Evolutionary conservation across 352 stramenopile species (phyloP).

Genomic region (Thraustotheca clavata): DNA sequence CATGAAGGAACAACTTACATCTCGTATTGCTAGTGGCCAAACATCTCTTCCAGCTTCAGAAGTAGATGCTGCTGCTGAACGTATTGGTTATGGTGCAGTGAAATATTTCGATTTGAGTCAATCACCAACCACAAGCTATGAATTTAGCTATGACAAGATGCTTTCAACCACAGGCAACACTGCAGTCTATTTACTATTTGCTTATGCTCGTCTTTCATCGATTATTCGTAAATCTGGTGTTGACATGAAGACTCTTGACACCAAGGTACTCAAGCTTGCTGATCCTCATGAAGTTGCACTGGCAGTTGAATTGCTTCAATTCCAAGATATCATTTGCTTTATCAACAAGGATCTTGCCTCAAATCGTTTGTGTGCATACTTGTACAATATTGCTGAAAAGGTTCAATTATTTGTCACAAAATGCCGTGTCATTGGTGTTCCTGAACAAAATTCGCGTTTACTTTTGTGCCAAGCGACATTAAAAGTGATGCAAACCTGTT

Average conservation of each 20-base stretch:
- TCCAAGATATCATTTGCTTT: constrained; percentile 92
- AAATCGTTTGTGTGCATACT: constrained; percentile 97
- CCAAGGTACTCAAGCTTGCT: constrained; percentile 51
- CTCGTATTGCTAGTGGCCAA: constrained; percentile 89
- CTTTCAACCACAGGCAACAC: constrained; percentile 99
- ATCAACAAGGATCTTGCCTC: constrained; percentile 94
- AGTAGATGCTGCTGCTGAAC: constrained; percentile 89
- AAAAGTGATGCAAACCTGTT: constrained; percentile 92
- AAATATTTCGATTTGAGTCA: constrained; percentile 99
- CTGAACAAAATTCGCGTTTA: constrained; percentile 93
- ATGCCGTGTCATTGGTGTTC: constrained; percentile 93
- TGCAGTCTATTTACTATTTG: constrained; percentile 99
- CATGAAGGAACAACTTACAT: constrained; percentile 90
- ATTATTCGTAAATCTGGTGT: constrained; percentile 95
- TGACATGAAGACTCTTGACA: constrained; percentile 61
- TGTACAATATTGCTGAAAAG: constrained; percentile 96
- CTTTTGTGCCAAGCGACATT: constrained; percentile 94
- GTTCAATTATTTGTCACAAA: constrained; percentile 98
- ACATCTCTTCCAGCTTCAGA: constrained; percentile 84
- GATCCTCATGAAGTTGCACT: constrained; percentile 88
- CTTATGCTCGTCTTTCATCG: constrained; percentile 95
- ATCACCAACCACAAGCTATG: constrained; percentile 97
- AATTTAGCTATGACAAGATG: constrained; percentile 99
- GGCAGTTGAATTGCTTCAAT: constrained; percentile 91
- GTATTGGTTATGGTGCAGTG: constrained; percentile 97